Evolutionary conservation across 169 alveolate species (phyloP).

Genomic region (Babesia bovis): DNA sequence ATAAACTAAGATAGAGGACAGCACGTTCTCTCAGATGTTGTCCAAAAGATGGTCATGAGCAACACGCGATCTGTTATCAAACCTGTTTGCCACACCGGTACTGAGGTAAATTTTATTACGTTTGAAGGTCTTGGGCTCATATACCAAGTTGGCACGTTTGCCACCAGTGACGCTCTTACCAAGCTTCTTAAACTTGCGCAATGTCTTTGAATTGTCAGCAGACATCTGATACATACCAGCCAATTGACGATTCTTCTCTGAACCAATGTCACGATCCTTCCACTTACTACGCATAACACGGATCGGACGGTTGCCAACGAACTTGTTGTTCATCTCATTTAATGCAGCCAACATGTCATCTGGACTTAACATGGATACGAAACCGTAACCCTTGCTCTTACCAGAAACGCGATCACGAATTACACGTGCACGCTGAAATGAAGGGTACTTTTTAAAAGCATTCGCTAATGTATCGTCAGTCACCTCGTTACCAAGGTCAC

Average conservation of each 20-base stretch:
- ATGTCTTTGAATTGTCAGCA: constrained; percentile 65
- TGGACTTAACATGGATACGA: constrained; percentile 88
- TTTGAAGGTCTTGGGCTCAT: constrained; percentile 56
- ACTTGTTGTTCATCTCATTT: constrained; percentile 94
- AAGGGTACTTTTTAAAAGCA: constrained; percentile 93
- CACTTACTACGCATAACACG: constrained; percentile 89
- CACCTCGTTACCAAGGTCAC: constrained; percentile 97
- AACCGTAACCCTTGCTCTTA: constrained; percentile 96
- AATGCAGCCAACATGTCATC: constrained; percentile 91
- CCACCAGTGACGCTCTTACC: constrained; percentile 75
- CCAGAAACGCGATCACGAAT: constrained; percentile 93
- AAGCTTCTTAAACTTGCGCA: constrained; percentile 73
- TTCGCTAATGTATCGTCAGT: constrained; percentile 94
- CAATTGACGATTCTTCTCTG: constrained; percentile 74
- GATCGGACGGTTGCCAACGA: constrained; percentile 94
- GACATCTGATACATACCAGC: constrained; percentile 66
- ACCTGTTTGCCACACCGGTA: constrained; percentile 53
- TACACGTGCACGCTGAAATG: constrained; percentile 92
- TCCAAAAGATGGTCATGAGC: constrained; percentile 61
- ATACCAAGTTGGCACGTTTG: constrained; percentile 55
- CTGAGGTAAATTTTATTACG: constrained; percentile 58
- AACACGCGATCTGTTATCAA: constrained; percentile 46
- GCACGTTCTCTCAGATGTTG: too few species aligned
- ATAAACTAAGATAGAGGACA: too few species aligned
- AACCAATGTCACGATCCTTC: constrained; percentile 88